Percentiles rank a stretch among this genome's conserved stretches.
Evolutionary conservation across 805 yeast genomes (phyloP).

Genomic region (Zygoascus bituminiphila): DNA sequence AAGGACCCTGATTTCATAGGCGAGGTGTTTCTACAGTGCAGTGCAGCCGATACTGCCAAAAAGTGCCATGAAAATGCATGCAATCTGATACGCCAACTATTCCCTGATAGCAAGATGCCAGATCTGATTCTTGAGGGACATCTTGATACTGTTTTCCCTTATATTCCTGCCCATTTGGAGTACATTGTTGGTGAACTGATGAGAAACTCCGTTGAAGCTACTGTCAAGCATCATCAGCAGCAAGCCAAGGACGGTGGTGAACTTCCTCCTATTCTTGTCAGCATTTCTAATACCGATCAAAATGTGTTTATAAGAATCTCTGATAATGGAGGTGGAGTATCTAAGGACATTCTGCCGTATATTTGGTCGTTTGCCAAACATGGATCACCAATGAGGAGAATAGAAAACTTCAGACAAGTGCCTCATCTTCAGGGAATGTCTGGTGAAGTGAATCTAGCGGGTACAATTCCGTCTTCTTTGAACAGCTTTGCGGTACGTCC

Average conservation of each 20-base stretch:
- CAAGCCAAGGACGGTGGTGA: neutral
- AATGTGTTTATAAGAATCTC: slow-evolving; percentile 70
- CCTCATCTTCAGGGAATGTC: slow-evolving; percentile 27
- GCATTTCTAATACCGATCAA: slow-evolving; percentile 58
- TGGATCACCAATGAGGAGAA: slow-evolving; percentile 21
- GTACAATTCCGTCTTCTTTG: slow-evolving; percentile 39
- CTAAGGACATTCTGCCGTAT: slow-evolving; percentile 46
- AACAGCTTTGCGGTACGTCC: slow-evolving; percentile 62
- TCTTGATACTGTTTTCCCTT: slow-evolving; percentile 57
- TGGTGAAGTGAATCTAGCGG: slow-evolving; percentile 20
- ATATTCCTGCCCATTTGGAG: slow-evolving; percentile 77
- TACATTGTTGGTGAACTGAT: slow-evolving; percentile 82
- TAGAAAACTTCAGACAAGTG: slow-evolving; percentile 23
- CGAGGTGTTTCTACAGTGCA: slow-evolving; percentile 74
- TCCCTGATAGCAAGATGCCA: slow-evolving; percentile 47
- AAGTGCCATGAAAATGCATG: slow-evolving; percentile 46
- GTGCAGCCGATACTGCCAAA: slow-evolving; percentile 58
- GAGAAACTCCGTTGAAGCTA: slow-evolving; percentile 78
- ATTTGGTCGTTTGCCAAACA: slow-evolving; percentile 77
- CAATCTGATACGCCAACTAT: slow-evolving; percentile 34
- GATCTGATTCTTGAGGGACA: slow-evolving; percentile 71
- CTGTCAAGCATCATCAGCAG: slow-evolving; percentile 37
- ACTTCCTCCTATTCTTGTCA: slow-evolving; percentile 57
- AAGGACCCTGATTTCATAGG: slow-evolving; percentile 39
- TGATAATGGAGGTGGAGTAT: slow-evolving; percentile 87